These are phyloP conservation scores for Debaryomyces singareniensis DNA, from an alignment of 1,139 yeast species.

Conservation along the genomic window DNA sequence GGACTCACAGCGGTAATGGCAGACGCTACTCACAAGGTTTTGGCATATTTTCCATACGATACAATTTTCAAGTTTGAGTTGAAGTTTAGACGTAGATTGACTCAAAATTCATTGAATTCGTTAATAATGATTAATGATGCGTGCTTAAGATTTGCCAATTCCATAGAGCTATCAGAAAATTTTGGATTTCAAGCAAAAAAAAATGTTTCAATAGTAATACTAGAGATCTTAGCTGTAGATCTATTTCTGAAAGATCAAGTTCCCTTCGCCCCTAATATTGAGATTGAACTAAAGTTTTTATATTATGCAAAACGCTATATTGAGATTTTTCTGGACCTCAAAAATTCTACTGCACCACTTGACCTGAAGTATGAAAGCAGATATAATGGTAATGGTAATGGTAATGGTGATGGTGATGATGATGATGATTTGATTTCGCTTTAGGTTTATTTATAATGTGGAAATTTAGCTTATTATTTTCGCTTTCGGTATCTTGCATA, in stretches of 20 bases:
- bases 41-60: conserved; percentile 22
- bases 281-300: conserved; percentile 13
- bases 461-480: too few relatives aligned
- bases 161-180: conserved; percentile 8
- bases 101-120: conserved; percentile 21
- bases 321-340: conserved; percentile 5
- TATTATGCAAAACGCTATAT: conserved; percentile 15
- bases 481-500: too few relatives aligned
- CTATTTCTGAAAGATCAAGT: conserved; percentile 26
- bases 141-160: conserved; percentile 17
- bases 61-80: conserved; percentile 26
- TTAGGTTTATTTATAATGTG: too few relatives aligned
- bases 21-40: conserved; percentile 25
- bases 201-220: conserved; percentile 13
- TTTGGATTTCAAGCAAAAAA: conserved; percentile 8
- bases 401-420: too few relatives aligned
- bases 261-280: conserved; percentile 12
- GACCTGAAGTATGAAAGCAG: too few relatives aligned
- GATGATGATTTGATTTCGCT: too few relatives aligned
- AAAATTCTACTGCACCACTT: neutral
- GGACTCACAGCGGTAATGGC: conserved; percentile 25
- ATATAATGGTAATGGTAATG: too few relatives aligned
- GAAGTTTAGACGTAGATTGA: conserved; percentile 23
- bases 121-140: conserved; percentile 21
- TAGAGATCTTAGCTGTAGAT: conserved; percentile 21